Evolutionary conservation across 2,329 filamentous ascomycete genomes (phyloP), one percentile per base, ranked within the genome.

Genomic region (Aaosphaeria arxii): DNA sequence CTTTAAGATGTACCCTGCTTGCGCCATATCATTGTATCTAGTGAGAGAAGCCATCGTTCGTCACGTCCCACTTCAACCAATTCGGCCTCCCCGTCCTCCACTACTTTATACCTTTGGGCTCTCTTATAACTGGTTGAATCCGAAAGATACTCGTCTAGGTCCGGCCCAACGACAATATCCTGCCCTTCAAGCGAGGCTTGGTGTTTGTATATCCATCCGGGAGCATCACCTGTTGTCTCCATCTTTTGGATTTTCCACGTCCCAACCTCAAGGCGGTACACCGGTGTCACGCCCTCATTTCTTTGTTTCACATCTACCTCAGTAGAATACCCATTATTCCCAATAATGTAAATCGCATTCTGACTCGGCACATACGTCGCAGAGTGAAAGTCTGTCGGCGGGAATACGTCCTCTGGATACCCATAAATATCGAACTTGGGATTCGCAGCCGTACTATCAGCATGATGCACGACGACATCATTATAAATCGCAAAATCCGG

Each of bases 401-500:
- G 50, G 29, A 52, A 52, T 4, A 47, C 47, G 5, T 43, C 44
- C 38, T 50, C 35, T 4, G 50, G 44, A 32, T 52, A 52, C 7
- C 50, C 36, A 36, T 47, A 52, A 5, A 52, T 49, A 7, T 39
- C 42, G 35, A 44, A 47, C 29, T 42, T 40, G 9, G 17, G 7
- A 29, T 9, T 17, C 7, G 13, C 40, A 9, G 30, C 6, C 6
- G 6, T 41, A 11, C 11, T 39, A 13, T 43, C 6, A 9, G 30
- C 36, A 17, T 45, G 30, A 13, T 44, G 36, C 7, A 50, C 50
- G 17, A 46, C 42, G 28, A 50, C 45, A 42, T 51, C 48, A 33
- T 53, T 53, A 41, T 51, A 53, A 7, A 48, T 45, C 30, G 43
- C 13, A 17, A 51, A 53, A 29, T 53, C 45, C 2, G 48, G 51